Conservation (phyloP, 805 yeast genomes). For the Myxozyma sirexii region DNA sequence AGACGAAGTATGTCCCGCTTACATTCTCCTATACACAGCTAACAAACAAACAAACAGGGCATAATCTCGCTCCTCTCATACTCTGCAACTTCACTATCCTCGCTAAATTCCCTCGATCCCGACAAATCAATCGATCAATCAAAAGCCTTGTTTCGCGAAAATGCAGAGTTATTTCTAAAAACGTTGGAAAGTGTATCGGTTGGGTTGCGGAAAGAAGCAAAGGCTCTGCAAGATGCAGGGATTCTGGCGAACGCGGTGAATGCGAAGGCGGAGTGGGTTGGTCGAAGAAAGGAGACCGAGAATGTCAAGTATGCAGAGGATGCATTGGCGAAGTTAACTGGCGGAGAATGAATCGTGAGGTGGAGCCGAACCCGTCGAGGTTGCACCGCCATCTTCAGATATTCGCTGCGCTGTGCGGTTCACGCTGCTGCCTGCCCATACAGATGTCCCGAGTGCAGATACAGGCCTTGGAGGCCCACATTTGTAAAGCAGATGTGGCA, state of each 20-base stretch:
- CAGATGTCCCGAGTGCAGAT: too few species aligned
- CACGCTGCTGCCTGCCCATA: too few species aligned
- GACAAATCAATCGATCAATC: background rate
- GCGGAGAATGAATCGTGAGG: constrained; percentile 3
- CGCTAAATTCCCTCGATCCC: constrained; percentile 15
- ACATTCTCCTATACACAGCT: background rate
- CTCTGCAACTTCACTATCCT: constrained; percentile 19
- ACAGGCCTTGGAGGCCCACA: too few species aligned
- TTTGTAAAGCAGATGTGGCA: too few species aligned
- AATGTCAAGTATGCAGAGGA: constrained; percentile 13
- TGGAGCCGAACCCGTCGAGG: too few species aligned
- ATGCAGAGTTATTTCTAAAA: constrained; percentile 7
- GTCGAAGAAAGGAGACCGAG: constrained; percentile 20
- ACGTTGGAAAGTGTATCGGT: constrained; percentile 19
- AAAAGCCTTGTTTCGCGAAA: constrained; percentile 8
- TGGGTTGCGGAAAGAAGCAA: constrained; percentile 23
- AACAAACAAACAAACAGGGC: constrained; percentile 1
- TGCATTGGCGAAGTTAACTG: constrained; percentile 8
- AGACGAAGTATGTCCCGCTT: constrained; percentile 22
- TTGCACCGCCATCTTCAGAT: too few species aligned
- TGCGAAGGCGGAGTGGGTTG: constrained; percentile 32
- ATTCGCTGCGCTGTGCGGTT: too few species aligned
- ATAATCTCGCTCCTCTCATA: constrained; percentile 16
- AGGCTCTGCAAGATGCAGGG: constrained; percentile 28
- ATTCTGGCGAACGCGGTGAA: constrained; percentile 18